phyloP scores from a whole-genome alignment of 306 rosid genomes.

The Canavalia ensiformis region DNA sequence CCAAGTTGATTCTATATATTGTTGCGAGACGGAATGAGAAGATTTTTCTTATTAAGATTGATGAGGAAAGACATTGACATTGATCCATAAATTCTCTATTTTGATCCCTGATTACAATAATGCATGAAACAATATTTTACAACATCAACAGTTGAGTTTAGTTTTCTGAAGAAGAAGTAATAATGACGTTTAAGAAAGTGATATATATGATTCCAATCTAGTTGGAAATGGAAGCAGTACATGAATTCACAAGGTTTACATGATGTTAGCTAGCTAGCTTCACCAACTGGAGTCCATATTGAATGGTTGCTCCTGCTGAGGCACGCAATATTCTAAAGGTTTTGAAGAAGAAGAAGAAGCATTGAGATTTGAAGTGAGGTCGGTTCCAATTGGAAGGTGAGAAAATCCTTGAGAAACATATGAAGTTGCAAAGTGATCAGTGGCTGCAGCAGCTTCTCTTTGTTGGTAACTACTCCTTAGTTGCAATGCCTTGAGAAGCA shows the following conservation, averaged over 20 bases:
- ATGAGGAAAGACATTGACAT: not conserved
- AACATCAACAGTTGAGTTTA: constrained; percentile 1
- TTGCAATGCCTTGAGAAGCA: constrained; percentile 84
- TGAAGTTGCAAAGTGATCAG: constrained; percentile 39
- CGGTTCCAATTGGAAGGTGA: constrained; percentile 39
- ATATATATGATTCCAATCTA: not conserved
- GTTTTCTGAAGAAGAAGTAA: not conserved
- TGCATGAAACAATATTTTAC: constrained; percentile 10
- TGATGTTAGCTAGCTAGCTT: constrained; percentile 11
- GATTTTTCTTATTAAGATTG: constrained; percentile 13
- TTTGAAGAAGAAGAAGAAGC: constrained; percentile 58
- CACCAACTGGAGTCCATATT: constrained; percentile 85
- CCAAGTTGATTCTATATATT: not conserved
- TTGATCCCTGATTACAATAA: constrained; percentile 10
- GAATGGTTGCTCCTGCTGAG: constrained; percentile 76
- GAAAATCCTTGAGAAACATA: constrained; percentile 52
- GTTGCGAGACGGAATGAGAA: constrained; percentile 7
- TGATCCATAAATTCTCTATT: constrained; percentile 1
- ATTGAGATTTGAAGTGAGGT: constrained; percentile 53
- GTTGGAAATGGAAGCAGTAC: not conserved
- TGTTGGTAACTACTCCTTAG: constrained; percentile 59
- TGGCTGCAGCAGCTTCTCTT: constrained; percentile 45
- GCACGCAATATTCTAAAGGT: constrained; percentile 52
- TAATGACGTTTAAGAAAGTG: not conserved
- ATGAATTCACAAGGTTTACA: constrained; percentile 29